Percentiles rank a stretch among this genome's conserved stretches.
These are phyloP conservation scores for Solanum paucissectum DNA, from an alignment of 257 asterid genomes.

Conservation along the genomic window DNA sequence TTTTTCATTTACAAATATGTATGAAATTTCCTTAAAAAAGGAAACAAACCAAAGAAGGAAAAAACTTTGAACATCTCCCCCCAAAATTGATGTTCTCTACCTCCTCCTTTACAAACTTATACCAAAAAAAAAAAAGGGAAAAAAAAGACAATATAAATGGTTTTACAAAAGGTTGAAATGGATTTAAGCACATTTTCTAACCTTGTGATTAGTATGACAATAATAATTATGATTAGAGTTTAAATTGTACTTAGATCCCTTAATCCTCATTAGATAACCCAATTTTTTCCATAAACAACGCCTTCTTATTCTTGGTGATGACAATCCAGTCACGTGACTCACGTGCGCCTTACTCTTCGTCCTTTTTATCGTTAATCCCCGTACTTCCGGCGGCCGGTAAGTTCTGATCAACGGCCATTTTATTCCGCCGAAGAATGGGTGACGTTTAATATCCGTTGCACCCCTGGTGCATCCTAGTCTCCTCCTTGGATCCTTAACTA, in stretches of 20 bases:
- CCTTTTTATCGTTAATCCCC: constrained; percentile 53
- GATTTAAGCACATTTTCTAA: constrained; percentile 22
- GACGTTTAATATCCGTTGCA: constrained; percentile 86
- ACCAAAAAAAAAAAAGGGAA: not conserved
- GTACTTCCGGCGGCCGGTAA: constrained; percentile 74
- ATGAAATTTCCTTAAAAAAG: not conserved
- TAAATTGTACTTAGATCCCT: constrained; percentile 37
- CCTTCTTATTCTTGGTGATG: constrained; percentile 39
- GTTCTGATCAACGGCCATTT: constrained; percentile 89
- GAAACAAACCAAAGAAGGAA: not conserved
- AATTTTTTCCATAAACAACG: constrained; percentile 67
- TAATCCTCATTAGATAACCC: constrained; percentile 37
- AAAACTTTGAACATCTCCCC: not conserved
- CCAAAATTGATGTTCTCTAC: not conserved
- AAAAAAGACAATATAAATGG: not conserved
- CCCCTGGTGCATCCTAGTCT: constrained; percentile 80
- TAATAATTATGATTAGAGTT: constrained; percentile 61
- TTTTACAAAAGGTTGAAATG: not conserved
- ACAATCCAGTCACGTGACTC: constrained; percentile 32
- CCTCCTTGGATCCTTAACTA: constrained; percentile 68
- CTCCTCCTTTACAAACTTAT: constrained; percentile 3
- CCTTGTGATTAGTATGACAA: constrained; percentile 25
- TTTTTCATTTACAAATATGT: constrained; percentile 1
- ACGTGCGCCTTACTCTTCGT: constrained; percentile 37
- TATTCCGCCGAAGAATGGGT: constrained; percentile 73